Base-by-base conservation (phyloP, 176 grass and related monocot species). In the Bolboschoenus planiculmis region DNA sequence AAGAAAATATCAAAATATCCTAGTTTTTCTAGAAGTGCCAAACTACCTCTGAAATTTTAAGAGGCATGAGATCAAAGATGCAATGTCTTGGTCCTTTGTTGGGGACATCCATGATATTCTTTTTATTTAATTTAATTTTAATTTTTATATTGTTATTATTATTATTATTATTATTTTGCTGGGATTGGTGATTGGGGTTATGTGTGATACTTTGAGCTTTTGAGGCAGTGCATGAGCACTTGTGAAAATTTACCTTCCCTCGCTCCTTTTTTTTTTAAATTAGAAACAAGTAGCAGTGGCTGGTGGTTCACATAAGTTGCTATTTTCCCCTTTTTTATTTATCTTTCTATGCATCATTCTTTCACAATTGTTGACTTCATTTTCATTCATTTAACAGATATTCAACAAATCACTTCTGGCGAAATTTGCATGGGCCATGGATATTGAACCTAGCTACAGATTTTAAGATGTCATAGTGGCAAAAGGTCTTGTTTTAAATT, bases 391-490 rank as follows among this genome's bases (percentile, higher is more conserved):
- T 80, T 85, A 34, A 79, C 86, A 99, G 96, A 99, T 99, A 86
- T 98, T 99, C 81, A 95, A 91, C 91, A 99, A 95, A 78, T 93
- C 93, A 0, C 91, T 99, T 50, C 29, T 95, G 16, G 96, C 91
- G 2, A 99, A 99, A 86, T 99, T 95, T 36, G 35, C 62, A 31
- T 99, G 96, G 96, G 90, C 96, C 51, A 93, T 95, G 96, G 92
- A 99, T 16, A 87, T 93, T 7, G 89, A 93, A 23, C 96, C 95
- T 0, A 84, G 84, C 20, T 99, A 93, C 92, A 95, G 90, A 91
- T 95, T 99, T 81, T 99, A 91, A 89, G 31, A 83, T 16, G 39
- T 47, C 7, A 23, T 82, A 27, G 20, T 47, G 26, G 24, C 53
- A 66, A 53, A 66, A 63, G 80, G 56, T 44, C 21, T 65, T 65